Evolutionary conservation across 345 rosid species (phyloP).

Genomic region (Sisymbrium altissimum): DNA sequence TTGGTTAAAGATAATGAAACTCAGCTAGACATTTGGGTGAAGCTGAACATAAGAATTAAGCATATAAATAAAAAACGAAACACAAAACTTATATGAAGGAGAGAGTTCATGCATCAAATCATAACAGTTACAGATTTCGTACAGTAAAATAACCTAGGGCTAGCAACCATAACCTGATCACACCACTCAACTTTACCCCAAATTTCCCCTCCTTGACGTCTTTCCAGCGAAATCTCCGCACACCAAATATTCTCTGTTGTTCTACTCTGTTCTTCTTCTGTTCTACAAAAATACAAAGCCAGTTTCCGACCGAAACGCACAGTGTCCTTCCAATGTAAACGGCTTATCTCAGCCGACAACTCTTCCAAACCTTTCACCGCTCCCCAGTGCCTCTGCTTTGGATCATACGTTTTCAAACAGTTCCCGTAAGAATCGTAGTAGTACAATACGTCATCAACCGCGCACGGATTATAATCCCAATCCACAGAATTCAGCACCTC

Average conservation of each 20-base stretch:
- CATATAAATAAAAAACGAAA: too few species aligned
- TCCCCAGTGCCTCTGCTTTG: neutral
- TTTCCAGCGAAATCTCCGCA: neutral
- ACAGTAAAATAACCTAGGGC: rapidly evolving
- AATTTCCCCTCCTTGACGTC: neutral
- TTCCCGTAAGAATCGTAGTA: neutral
- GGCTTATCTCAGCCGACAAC: neutral
- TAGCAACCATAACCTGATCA: neutral
- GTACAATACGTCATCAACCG: neutral
- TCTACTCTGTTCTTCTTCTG: too few species aligned
- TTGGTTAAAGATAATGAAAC: too few species aligned
- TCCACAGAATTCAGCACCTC: neutral
- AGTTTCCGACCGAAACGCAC: neutral
- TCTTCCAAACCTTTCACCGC: neutral
- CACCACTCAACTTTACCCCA: neutral
- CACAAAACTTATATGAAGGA: neutral
- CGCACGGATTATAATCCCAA: neutral
- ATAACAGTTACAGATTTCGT: neutral
- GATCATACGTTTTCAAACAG: neutral
- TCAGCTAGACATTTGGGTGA: neutral
- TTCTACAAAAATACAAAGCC: neutral
- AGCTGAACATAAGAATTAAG: neutral
- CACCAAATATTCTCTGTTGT: neutral
- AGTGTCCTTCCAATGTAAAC: too few species aligned
- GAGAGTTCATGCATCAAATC: neutral